These are phyloP conservation scores for Daldinia sp. DNA, from an alignment of 2,329 filamentous ascomycete genomes.

Conservation along the genomic window DNA sequence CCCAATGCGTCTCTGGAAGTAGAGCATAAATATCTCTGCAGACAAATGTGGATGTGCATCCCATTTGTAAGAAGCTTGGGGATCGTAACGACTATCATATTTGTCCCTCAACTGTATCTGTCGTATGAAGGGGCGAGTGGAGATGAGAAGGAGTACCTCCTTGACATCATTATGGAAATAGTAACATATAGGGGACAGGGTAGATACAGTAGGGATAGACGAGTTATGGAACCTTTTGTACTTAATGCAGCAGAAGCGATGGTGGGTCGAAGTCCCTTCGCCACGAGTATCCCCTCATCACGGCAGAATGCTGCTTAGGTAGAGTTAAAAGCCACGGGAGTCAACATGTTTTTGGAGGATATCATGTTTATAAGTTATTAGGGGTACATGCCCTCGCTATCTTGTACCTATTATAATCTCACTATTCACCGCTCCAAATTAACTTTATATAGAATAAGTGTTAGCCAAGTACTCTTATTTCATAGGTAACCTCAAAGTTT, in stretches of 20 bases:
- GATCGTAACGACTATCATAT: background rate
- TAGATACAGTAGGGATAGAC: slow-evolving; percentile 14
- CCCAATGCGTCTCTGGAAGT: slow-evolving; percentile 1
- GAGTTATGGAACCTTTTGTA: background rate
- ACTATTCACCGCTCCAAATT: too few species aligned
- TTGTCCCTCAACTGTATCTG: slow-evolving; percentile 1
- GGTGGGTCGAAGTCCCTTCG: slow-evolving; percentile 15
- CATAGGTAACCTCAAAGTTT: background rate
- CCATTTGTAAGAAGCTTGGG: slow-evolving; percentile 21
- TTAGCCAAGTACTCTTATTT: too few species aligned
- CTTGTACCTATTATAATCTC: too few species aligned
- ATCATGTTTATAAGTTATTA: too few species aligned
- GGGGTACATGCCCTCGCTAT: too few species aligned
- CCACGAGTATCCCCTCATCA: background rate
- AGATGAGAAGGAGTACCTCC: slow-evolving; percentile 22
- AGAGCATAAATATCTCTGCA: slow-evolving; percentile 14
- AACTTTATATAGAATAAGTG: too few species aligned
- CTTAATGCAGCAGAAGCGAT: slow-evolving; percentile 17
- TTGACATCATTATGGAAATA: slow-evolving; percentile 14
- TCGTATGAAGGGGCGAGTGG: slow-evolving; percentile 21
- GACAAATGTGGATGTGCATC: slow-evolving; percentile 27
- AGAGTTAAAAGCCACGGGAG: background rate
- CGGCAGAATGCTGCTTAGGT: background rate
- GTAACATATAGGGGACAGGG: background rate
- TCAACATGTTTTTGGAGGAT: too few species aligned